Conservation (phyloP, 2,329 filamentous ascomycete species). For the Trichoderma sp. region DNA sequence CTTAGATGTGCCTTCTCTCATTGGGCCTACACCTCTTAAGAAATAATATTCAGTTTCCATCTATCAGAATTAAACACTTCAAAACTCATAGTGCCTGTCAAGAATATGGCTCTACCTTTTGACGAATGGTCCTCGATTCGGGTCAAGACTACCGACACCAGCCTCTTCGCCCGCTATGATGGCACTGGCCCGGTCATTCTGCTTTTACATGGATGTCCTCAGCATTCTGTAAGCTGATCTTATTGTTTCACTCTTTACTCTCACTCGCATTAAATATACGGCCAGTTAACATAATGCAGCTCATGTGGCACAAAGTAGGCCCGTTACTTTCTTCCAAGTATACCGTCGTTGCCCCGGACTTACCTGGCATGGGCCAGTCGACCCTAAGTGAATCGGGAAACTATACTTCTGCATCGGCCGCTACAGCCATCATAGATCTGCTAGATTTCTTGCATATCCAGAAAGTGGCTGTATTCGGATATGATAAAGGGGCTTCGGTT, state of each 20-base stretch:
- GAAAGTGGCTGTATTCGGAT: constrained; percentile 48
- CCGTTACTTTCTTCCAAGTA: constrained; percentile 48
- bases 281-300: background rate
- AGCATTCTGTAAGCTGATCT: constrained; percentile 5
- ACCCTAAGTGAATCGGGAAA: constrained; percentile 44
- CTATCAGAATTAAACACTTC: background rate
- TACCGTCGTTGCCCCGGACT: constrained; percentile 50
- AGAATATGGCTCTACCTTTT: constrained; percentile 4
- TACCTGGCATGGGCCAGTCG: constrained; percentile 48
- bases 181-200: constrained; percentile 11
- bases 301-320: constrained; percentile 45
- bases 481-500: constrained; percentile 52
- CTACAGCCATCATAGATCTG: constrained; percentile 44
- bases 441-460: constrained; percentile 50
- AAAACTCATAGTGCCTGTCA: background rate
- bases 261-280: too few relatives aligned
- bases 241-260: background rate
- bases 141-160: constrained; percentile 6
- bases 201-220: constrained; percentile 8
- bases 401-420: constrained; percentile 48
- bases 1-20: too few relatives aligned
- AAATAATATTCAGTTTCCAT: background rate
- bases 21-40: fast-evolving
- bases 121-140: constrained; percentile 18
- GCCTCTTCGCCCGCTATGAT: constrained; percentile 6